phyloP scores from a whole-genome alignment of 1,139 yeast genomes.

The Geotrichum klebahnii region DNA sequence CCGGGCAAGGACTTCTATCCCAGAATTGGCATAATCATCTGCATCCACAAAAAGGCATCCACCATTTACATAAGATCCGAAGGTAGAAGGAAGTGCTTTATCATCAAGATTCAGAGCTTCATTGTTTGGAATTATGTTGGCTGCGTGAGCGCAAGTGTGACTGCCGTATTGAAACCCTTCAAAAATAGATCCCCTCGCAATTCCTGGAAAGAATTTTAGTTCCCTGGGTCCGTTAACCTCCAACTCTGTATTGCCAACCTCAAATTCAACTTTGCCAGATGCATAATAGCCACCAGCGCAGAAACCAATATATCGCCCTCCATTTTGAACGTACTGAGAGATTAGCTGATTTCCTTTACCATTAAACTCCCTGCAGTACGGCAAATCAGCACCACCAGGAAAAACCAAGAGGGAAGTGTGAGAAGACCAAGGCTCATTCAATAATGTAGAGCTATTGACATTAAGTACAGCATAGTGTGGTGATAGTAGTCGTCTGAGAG shows the following conservation, averaged over 20 bases:
- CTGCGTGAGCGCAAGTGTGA: slow-evolving; percentile 70
- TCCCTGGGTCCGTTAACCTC: slow-evolving; percentile 88
- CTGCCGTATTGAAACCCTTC: slow-evolving; percentile 75
- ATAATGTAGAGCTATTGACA: slow-evolving; percentile 58
- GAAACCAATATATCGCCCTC: slow-evolving; percentile 80
- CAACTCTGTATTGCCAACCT: slow-evolving; percentile 59
- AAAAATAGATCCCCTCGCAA: slow-evolving; percentile 73
- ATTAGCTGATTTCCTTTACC: slow-evolving; percentile 65
- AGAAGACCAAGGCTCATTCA: slow-evolving; percentile 81
- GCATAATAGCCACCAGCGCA: slow-evolving; percentile 97
- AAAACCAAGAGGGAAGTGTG: slow-evolving; percentile 76
- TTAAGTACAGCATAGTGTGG: slow-evolving; percentile 85
- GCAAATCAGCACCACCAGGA: slow-evolving; percentile 97
- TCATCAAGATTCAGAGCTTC: slow-evolving; percentile 7
- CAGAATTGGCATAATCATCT: slow-evolving; percentile 42
- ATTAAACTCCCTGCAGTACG: slow-evolving; percentile 65
- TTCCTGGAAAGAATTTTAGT: slow-evolving; percentile 74
- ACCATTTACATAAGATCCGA: slow-evolving; percentile 67
- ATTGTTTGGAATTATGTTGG: slow-evolving; percentile 43
- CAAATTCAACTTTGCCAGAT: slow-evolving; percentile 74
- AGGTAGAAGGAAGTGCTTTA: slow-evolving; percentile 17
- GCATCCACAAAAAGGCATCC: slow-evolving; percentile 85
- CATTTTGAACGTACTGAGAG: slow-evolving; percentile 60
- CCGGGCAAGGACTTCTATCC: slow-evolving; percentile 67
- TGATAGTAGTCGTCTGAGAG: slow-evolving; percentile 68